phyloP scores from a whole-genome alignment of 2,329 filamentous ascomycete species.

The Claviceps capensis region DNA sequence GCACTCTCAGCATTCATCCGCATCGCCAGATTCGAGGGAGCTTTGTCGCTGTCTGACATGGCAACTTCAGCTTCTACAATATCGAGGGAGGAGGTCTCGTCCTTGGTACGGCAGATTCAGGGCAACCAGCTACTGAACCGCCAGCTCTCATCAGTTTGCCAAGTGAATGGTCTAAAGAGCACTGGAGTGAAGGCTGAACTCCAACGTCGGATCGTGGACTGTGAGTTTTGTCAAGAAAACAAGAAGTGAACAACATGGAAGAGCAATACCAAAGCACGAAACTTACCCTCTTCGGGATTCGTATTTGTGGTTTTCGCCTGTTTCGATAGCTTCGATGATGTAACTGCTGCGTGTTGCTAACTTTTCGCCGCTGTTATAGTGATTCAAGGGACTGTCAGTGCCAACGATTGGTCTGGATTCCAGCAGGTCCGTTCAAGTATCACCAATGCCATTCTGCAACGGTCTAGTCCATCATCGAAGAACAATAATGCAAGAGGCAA shows the following conservation, averaged over 20 bases:
- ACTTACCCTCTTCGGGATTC: too few species aligned
- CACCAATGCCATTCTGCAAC: conserved; percentile 18
- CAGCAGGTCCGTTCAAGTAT: conserved; percentile 31
- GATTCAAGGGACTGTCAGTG: conserved; percentile 24
- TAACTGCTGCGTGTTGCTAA: background rate
- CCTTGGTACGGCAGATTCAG: conserved; percentile 31
- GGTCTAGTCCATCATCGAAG: conserved; percentile 15
- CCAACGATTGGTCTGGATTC: conserved; percentile 26
- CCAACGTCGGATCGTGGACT: conserved; percentile 61
- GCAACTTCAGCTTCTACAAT: conserved; percentile 16
- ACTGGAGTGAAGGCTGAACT: conserved; percentile 77
- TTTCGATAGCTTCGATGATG: background rate
- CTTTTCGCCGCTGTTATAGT: conserved; percentile 17
- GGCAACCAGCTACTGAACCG: conserved; percentile 35
- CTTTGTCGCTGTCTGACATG: conserved; percentile 8
- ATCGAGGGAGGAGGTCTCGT: conserved; percentile 28
- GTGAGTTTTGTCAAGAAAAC: conserved; percentile 40
- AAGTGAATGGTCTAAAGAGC: conserved; percentile 58
- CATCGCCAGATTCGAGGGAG: background rate
- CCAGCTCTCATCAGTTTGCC: conserved; percentile 65
- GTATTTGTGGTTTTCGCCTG: background rate
- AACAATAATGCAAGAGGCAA: conserved; percentile 4
- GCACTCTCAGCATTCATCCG: background rate
- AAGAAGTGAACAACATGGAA: background rate
- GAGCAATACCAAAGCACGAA: too few species aligned